Conservation (phyloP, 306 rosid species). For the Cicer arietinum region DNA sequence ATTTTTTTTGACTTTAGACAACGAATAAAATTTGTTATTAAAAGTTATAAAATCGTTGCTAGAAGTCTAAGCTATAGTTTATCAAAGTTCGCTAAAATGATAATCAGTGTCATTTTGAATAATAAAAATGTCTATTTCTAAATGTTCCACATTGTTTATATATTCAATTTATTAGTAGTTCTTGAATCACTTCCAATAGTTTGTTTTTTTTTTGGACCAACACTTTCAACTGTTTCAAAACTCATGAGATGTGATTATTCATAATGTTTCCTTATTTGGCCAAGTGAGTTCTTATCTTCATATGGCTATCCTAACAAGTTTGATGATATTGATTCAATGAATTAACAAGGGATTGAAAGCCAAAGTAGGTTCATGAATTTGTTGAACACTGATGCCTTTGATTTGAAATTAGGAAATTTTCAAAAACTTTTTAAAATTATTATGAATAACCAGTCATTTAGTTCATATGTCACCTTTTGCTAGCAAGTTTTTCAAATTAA, state of each 20-base stretch:
- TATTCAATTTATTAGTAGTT: not conserved
- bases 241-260: not conserved
- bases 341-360: not conserved
- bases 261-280: too few species aligned
- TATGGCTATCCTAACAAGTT: too few species aligned
- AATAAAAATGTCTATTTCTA: too few species aligned
- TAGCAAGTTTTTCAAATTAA: not conserved
- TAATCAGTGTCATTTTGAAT: too few species aligned
- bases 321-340: too few species aligned
- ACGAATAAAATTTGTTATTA: too few species aligned
- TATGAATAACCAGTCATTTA: not conserved
- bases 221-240: not conserved
- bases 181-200: not conserved
- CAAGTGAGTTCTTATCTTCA: too few species aligned
- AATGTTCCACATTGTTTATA: not conserved
- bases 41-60: not conserved
- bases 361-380: not conserved
- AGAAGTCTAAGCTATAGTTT: too few species aligned
- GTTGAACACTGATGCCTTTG: not conserved
- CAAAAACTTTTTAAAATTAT: not conserved
- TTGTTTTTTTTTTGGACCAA: too few species aligned
- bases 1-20: too few species aligned
- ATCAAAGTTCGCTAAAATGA: too few species aligned
- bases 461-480: not conserved
- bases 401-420: slow-evolving; percentile 10